These are phyloP conservation scores for Persicaria maculosa DNA, from an alignment of 148 eudicot species.

Conservation along the genomic window DNA sequence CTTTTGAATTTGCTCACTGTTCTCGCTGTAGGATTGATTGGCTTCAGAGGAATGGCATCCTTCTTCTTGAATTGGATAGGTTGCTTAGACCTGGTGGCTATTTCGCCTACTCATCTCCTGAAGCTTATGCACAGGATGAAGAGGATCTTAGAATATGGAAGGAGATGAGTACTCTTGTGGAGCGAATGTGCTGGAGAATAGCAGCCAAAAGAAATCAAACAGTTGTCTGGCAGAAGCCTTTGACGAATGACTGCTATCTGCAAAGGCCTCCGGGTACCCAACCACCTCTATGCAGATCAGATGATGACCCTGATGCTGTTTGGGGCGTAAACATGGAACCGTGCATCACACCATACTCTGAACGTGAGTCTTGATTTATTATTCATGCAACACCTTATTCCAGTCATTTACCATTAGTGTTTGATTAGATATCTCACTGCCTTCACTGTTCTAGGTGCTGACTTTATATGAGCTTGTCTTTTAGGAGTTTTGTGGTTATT, in stretches of 20 bases:
- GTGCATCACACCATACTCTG: slow-evolving; percentile 17
- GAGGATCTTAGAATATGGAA: slow-evolving; percentile 17
- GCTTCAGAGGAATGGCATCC: slow-evolving; percentile 19
- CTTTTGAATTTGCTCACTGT: slow-evolving; percentile 18
- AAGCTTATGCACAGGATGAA: slow-evolving; percentile 20
- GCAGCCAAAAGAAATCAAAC: slow-evolving; percentile 14
- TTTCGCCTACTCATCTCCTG: slow-evolving; percentile 19
- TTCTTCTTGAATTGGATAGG: slow-evolving; percentile 17
- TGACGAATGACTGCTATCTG: slow-evolving; percentile 16
- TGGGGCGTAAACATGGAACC: slow-evolving; percentile 16
- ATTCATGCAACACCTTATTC: slow-evolving; percentile 1
- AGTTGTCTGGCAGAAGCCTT: slow-evolving; percentile 16
- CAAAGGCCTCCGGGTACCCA: slow-evolving; percentile 15
- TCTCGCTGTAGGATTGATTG: slow-evolving; percentile 20
- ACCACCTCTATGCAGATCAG: slow-evolving; percentile 13
- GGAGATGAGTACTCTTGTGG: slow-evolving; percentile 14
- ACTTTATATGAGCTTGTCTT: no score
- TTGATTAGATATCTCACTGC: neutral
- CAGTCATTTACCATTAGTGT: neutral
- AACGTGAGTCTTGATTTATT: slow-evolving; percentile 13
- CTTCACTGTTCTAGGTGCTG: no score
- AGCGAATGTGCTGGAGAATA: slow-evolving; percentile 18
- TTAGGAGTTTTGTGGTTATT: no score
- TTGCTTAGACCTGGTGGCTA: slow-evolving; percentile 18
- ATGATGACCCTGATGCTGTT: slow-evolving; percentile 18